Evolutionary conservation across 768 basidiomycete species (phyloP), one percentile per base, ranked within the genome.

Genomic region (Gautieria morchelliformis): DNA sequence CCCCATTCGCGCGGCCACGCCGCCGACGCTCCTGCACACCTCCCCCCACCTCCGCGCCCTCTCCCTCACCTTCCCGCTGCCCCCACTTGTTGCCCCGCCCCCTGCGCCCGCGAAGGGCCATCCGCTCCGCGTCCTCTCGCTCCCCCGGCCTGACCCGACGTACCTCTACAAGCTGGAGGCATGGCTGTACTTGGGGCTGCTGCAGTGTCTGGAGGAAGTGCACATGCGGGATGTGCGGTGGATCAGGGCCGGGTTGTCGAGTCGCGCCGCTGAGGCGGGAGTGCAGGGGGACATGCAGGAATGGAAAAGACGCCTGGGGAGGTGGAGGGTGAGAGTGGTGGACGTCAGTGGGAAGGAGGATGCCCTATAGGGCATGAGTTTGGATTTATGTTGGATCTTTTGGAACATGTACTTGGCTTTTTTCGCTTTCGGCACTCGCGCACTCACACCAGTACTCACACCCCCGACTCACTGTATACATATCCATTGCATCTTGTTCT

Each of bases 241-340:
- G 87, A 68, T 91, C 37, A 71, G 83, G 54, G 77, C 75, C 52
- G 89, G 87, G 0, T 77, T 90, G 68, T 81, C 77, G 8, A 70
- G 69, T 0, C 74, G 77, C 58, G 89, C 89, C 24, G 82, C 80
- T 61, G 81, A 78, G 60, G 79, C 89, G 7, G 89, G 89, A 8
- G 78, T 89, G 14, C 89, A 90, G 69, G 89, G 88, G 44, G 85
- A 89, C 66, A 84, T 92, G 81, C 72, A 75, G 61, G 78, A 82
- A 57, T 92, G 89, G 89, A 76, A 37, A 14, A 37, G 35, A 37
- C 35, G 35, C 4, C 35, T 37, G 35, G 35, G 35, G 35, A 37
- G 35, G 14, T 37, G 35, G 35, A 37, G 35, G 14, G 35, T 37
- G 10, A 37, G 35, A 37, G 35, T 37, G 9, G 35, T 37, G 10